These are phyloP conservation scores for Papiliotrema nemorosa DNA, from an alignment of 1,284 basidiomycete genomes.

Conservation along the genomic window DNA sequence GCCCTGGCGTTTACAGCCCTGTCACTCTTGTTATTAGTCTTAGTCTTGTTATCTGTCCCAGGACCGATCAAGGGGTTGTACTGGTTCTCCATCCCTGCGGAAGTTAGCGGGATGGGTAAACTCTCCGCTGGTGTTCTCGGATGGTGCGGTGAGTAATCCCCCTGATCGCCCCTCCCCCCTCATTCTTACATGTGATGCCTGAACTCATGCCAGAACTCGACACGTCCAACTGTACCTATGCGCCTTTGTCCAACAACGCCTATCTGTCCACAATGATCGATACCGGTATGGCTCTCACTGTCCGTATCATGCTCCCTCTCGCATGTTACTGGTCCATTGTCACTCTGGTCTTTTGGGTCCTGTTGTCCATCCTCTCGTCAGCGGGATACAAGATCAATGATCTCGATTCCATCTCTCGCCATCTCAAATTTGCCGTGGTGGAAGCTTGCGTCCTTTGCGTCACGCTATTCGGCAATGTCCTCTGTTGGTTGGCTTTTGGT, in stretches of 20 bases:
- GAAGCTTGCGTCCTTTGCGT: slow-evolving; percentile 42
- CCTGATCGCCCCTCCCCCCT: background rate
- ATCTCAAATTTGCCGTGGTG: slow-evolving; percentile 36
- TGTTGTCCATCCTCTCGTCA: slow-evolving; percentile 25
- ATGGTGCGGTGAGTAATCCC: slow-evolving; percentile 39
- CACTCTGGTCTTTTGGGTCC: slow-evolving; percentile 34
- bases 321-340: slow-evolving; percentile 46
- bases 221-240: slow-evolving; percentile 45
- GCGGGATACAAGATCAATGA: slow-evolving; percentile 35
- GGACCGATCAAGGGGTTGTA: slow-evolving; percentile 44
- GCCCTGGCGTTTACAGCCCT: slow-evolving; percentile 34
- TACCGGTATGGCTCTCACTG: slow-evolving; percentile 37
- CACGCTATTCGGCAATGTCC: slow-evolving; percentile 39
- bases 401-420: slow-evolving; percentile 38
- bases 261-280: slow-evolving; percentile 36
- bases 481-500: slow-evolving; percentile 44
- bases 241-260: slow-evolving; percentile 38
- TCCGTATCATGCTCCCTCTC: slow-evolving; percentile 37
- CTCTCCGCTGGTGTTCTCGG: slow-evolving; percentile 38
- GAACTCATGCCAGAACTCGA: slow-evolving; percentile 16
- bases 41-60: slow-evolving; percentile 42
- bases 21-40: slow-evolving; percentile 35
- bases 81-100: slow-evolving; percentile 37
- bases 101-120: slow-evolving; percentile 12
- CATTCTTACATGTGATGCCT: background rate